Conservation (phyloP, 495 filamentous ascomycete genomes). For the Bryoglossum gracile region DNA sequence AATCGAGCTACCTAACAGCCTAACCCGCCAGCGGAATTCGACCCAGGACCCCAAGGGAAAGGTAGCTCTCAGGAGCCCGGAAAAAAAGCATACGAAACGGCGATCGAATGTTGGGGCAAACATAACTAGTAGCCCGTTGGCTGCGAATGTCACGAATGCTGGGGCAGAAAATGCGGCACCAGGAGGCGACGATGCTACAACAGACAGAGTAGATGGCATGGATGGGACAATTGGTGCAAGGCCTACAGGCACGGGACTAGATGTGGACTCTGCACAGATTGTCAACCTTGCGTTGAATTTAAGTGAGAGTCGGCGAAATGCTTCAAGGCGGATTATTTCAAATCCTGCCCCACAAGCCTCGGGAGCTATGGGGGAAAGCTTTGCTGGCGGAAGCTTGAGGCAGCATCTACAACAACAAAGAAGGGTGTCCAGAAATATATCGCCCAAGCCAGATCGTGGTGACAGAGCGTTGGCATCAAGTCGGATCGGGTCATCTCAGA, state of each 20-base stretch:
- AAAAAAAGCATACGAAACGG: slow-evolving; percentile 19
- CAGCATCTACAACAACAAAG: slow-evolving; percentile 62
- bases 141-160: slow-evolving; percentile 11
- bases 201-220: neutral
- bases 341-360: slow-evolving; percentile 41
- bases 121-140: slow-evolving; percentile 16
- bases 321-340: slow-evolving; percentile 46
- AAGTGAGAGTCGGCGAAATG: slow-evolving; percentile 70
- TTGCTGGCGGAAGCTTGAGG: slow-evolving; percentile 47
- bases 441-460: slow-evolving; percentile 45
- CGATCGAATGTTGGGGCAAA: slow-evolving; percentile 15
- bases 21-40: slow-evolving; percentile 10
- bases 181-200: neutral
- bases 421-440: slow-evolving; percentile 48
- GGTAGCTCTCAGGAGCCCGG: slow-evolving; percentile 7
- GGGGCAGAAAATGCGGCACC: neutral
- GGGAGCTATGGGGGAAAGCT: slow-evolving; percentile 33
- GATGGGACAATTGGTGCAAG: neutral
- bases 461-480: slow-evolving; percentile 20
- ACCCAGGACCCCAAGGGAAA: slow-evolving; percentile 20
- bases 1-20: neutral
- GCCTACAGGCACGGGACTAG: slow-evolving; percentile 29
- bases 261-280: slow-evolving; percentile 76
- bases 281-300: slow-evolving; percentile 84
- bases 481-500: slow-evolving; percentile 28